These are phyloP conservation scores for Ophiostoma angusticollis DNA, from an alignment of 2,329 filamentous ascomycete genomes.

Conservation along the genomic window DNA sequence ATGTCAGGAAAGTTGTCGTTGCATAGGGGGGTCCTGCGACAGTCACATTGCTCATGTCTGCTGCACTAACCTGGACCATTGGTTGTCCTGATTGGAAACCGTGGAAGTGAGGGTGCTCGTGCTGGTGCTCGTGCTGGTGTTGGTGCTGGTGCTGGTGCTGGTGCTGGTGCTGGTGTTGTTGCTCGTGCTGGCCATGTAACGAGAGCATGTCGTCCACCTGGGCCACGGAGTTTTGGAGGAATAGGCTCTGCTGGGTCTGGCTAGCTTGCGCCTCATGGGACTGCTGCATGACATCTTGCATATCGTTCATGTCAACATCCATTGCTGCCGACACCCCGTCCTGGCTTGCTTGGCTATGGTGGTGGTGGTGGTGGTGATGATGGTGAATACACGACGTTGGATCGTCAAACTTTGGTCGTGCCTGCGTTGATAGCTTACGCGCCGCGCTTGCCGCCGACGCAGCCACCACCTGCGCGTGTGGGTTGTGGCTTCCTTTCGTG, in stretches of 20 bases:
- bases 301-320: slow-evolving; percentile 6
- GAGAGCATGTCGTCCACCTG: neutral
- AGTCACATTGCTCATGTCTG: neutral
- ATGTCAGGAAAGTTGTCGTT: neutral
- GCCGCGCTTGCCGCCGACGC: neutral
- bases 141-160: neutral
- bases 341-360: neutral
- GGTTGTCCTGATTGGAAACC: too few species aligned
- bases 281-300: neutral
- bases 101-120: too few species aligned
- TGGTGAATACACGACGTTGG: neutral
- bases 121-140: neutral
- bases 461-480: neutral
- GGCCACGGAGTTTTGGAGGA: neutral
- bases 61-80: neutral
- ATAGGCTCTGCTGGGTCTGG: neutral
- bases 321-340: neutral
- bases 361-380: neutral
- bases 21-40: neutral
- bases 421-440: neutral
- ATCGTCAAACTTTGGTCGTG: neutral
- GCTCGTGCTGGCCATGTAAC: neutral
- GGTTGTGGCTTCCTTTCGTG: neutral
- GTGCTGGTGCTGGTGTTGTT: neutral
- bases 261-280: neutral